Percentiles rank a stretch among this genome's conserved stretches.
Evolutionary conservation across 1,284 basidiomycete genomes (phyloP).

Genomic region (Fomes fomentarius): DNA sequence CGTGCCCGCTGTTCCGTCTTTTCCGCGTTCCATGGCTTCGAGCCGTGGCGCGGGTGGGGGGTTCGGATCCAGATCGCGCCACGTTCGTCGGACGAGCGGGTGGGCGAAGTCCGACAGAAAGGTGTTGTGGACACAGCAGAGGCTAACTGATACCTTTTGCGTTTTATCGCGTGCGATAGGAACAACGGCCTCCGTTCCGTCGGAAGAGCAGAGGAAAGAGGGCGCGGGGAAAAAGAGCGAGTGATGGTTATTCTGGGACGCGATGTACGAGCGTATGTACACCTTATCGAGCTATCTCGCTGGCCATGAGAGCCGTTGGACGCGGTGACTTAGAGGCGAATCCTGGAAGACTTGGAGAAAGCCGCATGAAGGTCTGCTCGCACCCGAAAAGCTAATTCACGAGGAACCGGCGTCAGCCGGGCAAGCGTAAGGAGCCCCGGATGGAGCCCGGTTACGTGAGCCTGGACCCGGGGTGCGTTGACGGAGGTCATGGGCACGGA

Average conservation of each 20-base stretch:
- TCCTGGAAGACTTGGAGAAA: too few relatives aligned
- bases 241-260: conserved; percentile 15
- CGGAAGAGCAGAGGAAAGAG: conserved; percentile 22
- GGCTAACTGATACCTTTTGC: conserved; percentile 13
- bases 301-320: not conserved
- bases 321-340: too few relatives aligned
- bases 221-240: conserved; percentile 15
- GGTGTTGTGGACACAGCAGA: conserved; percentile 4
- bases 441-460: not conserved
- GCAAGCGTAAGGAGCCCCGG: not conserved
- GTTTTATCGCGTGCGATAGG: conserved; percentile 17
- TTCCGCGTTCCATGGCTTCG: not conserved
- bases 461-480: not conserved
- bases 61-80: not conserved
- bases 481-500: not conserved
- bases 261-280: conserved; percentile 20
- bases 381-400: not conserved
- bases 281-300: conserved; percentile 11
- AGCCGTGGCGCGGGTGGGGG: not conserved
- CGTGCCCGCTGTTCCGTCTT: not conserved
- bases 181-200: conserved; percentile 23
- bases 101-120: conserved; percentile 13
- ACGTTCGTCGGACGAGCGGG: conserved; percentile 7
- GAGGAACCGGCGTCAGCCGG: not conserved
- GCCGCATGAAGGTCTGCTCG: too few relatives aligned